A percentile compares a stretch with the other conserved stretches of the same genome.
These are phyloP conservation scores for Ascoidea rubescens DNA, from an alignment of 805 yeast species.

Conservation along the genomic window DNA sequence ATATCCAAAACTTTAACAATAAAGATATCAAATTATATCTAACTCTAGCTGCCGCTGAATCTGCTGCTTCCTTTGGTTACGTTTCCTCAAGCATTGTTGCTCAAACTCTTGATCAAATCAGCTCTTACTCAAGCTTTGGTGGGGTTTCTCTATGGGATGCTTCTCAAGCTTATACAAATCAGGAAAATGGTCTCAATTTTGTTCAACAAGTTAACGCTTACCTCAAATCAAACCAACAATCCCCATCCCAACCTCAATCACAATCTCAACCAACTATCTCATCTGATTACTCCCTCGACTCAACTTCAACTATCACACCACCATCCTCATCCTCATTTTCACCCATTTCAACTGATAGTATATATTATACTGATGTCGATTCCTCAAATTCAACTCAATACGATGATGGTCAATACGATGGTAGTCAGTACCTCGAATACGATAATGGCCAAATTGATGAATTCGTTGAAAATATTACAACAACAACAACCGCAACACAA, in stretches of 20 bases:
- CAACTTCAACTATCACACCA: neutral
- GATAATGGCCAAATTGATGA: too few relatives aligned
- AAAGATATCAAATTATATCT: conserved; percentile 34
- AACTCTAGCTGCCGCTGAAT: conserved; percentile 45
- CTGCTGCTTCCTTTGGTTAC: conserved; percentile 48
- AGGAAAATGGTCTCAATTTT: conserved; percentile 5
- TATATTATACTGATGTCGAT: neutral
- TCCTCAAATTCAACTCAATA: conserved; percentile 1
- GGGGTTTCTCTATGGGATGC: conserved; percentile 93
- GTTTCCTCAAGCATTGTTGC: conserved; percentile 26
- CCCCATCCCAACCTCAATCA: conserved; percentile 1
- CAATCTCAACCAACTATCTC: neutral
- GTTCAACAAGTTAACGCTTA: conserved; percentile 4
- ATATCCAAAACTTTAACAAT: conserved; percentile 20
- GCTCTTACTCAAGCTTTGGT: conserved; percentile 36
- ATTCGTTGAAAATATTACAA: neutral
- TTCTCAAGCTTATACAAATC: conserved; percentile 39
- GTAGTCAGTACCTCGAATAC: conserved; percentile 1
- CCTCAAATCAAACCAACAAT: neutral
- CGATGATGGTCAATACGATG: neutral
- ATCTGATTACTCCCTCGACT: neutral
- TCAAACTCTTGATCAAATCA: conserved; percentile 15
- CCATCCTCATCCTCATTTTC: neutral
- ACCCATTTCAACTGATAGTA: neutral
- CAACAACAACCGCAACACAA: conserved; percentile 2